A percentile compares a stretch with the other conserved stretches of the same genome.
Conservation (phyloP, 2,329 filamentous ascomycete species). For the Knoxdaviesia proteae region DNA sequence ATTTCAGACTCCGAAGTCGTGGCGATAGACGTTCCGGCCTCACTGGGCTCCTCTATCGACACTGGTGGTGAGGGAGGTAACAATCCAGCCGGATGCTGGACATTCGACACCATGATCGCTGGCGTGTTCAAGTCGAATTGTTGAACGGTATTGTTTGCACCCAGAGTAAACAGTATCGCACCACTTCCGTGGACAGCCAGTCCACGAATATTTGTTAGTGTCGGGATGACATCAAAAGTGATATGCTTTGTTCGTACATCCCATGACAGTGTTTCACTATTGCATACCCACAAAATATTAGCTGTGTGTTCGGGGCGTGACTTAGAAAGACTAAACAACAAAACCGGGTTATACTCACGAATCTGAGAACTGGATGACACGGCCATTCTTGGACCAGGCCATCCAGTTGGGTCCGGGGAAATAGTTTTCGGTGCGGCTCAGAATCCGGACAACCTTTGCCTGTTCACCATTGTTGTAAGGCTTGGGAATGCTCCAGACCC, state of each 20-base stretch:
- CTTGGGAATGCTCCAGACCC: slow-evolving; percentile 94
- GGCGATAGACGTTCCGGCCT: slow-evolving; percentile 30
- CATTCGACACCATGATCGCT: slow-evolving; percentile 60
- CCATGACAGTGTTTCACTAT: slow-evolving; percentile 66
- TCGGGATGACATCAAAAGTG: slow-evolving; percentile 73
- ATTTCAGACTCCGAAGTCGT: slow-evolving; percentile 32
- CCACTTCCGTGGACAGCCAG: slow-evolving; percentile 77
- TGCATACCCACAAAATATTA: not conserved
- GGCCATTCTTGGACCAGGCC: slow-evolving; percentile 94
- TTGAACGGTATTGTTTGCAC: slow-evolving; percentile 72
- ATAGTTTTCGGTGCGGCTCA: slow-evolving; percentile 60
- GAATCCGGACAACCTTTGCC: slow-evolving; percentile 71
- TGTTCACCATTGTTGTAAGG: slow-evolving; percentile 47
- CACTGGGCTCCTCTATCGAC: slow-evolving; percentile 43
- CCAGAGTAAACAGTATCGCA: slow-evolving; percentile 80
- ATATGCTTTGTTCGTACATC: slow-evolving; percentile 97
- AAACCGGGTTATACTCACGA: slow-evolving; percentile 45
- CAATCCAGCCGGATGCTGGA: slow-evolving; percentile 64
- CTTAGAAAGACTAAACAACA: no score
- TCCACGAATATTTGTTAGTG: slow-evolving; percentile 58
- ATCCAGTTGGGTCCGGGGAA: slow-evolving; percentile 77
- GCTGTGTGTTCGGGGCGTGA: not conserved
- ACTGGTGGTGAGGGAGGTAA: slow-evolving; percentile 68
- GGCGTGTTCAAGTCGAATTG: slow-evolving; percentile 86
- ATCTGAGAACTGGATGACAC: slow-evolving; percentile 81